Evolutionary conservation across 2,329 filamentous ascomycete species (phyloP).

Genomic region (Aspergillus pseudonomiae): DNA sequence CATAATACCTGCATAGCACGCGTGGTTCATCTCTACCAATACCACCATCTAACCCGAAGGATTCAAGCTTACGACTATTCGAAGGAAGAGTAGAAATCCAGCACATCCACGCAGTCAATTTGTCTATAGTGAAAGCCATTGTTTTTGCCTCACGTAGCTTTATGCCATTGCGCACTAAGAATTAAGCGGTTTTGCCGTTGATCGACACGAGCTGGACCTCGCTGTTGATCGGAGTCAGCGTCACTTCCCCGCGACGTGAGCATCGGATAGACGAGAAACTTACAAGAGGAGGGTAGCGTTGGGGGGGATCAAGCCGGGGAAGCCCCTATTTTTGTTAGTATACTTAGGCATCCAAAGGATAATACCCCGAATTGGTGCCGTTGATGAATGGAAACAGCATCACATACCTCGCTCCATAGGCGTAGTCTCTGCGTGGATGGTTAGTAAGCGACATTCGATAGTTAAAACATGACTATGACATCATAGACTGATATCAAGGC

Average conservation of each 20-base stretch:
- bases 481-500: not conserved
- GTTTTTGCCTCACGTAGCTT: no score
- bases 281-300: constrained; percentile 82
- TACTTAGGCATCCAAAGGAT: not conserved
- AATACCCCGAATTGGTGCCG: not conserved
- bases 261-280: constrained; percentile 43
- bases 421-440: constrained; percentile 36
- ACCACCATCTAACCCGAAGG: no score
- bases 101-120: no score
- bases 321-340: constrained; percentile 61
- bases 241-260: not conserved
- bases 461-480: no score
- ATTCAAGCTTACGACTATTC: no score
- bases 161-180: no score
- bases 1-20: no score
- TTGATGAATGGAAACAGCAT: not conserved
- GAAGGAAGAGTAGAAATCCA: no score
- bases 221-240: constrained; percentile 52
- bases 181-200: not conserved
- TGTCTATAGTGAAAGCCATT: no score
- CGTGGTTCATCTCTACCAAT: no score
- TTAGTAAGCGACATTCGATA: not conserved
- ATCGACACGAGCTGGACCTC: constrained; percentile 30
- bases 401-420: constrained; percentile 46
- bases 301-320: constrained; percentile 75